Base-by-base conservation (phyloP, 2,329 filamentous ascomycete species). In the Akanthomyces lecanii region DNA sequence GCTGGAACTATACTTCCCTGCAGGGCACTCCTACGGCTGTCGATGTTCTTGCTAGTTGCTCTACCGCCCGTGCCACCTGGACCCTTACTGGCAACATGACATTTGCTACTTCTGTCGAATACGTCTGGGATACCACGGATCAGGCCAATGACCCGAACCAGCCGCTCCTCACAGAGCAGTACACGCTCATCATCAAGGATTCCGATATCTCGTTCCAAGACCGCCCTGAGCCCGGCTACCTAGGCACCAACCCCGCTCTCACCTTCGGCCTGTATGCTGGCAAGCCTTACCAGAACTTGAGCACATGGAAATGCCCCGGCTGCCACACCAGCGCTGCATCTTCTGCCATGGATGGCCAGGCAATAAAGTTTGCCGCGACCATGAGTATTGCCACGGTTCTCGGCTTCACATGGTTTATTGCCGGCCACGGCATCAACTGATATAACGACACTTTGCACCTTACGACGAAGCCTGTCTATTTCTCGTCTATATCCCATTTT, bases 1-100 rank as follows among this genome's bases (percentile, higher is more conserved):
- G 75, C 53, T 89, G 85, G 85, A 88, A 88, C 75, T 89, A 88
- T 76, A 89, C 86, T 4, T 81, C 81, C 51, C 72, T 89, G 36
- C 77, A 79, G 62, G 84, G 76, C 30, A 82, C 78, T 1, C 86
- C 86, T 2, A 85, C 82, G 3, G 85, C 84, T 47, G 70, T 89
- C 63, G 84, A 89, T 66, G 77, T 89, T 16, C 72, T 87, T 63
- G 77, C 85, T 40, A 84, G 82, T 66, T 86, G 83, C 76, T 81
- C 81, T 47, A 72, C 72, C 8, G 82, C 79, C 51, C 73, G 77
- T 23, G 77, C 79, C 65, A 81, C 84, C 2, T 88, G 83, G 77
- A 88, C 85, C 18, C 76, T 89, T 51, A 85, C 85, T 3, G 76
- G 79, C 70, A 89, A 89, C 76, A 86, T 87, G 82, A 83, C 82